Evolutionary conservation across 2,329 filamentous ascomycete genomes (phyloP), one percentile per base, ranked within the genome.

Genomic region (Paecilomyces sp.): DNA sequence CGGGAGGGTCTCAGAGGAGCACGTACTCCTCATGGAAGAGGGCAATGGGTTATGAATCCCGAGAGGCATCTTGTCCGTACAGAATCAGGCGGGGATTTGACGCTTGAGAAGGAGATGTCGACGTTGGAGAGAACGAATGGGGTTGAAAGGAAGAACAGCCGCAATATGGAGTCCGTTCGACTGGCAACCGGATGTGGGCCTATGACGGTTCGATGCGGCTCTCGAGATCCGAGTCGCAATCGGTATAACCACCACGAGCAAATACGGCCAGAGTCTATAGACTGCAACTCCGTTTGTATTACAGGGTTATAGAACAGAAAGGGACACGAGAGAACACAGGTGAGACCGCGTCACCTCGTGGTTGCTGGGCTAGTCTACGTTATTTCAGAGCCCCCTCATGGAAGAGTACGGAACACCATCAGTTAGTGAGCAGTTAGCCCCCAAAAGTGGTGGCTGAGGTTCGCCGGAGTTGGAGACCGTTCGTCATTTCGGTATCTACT

Each of bases 21-120:
- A 76, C 77, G 58, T 74, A 79, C 78, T 80, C 67, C 69, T 70
- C 70, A 81, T 71, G 61, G 79, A 81, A 59, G 79, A 76, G 60
- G 79, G 79, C 60, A 81, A 69, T 51, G 79, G 77, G 65, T 79
- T 79, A 63, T 79, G 70, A 56, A 78, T 78, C 63, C 76, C 75
- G 66, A 78, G 70, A 68, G 74, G 73, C 76, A 78, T 78, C 57
- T 68, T 74, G 61, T 55, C 61, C 52, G 34, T 41, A 50, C 33
- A 5, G n/a, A 22, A 18, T 22, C 47, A 47, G 15, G 56, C 18
- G n/a, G 7, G 7, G 15, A 22, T 53, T 57, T 28, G 30, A 53
- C 30, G 55, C 55, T 50, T 15, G 25, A 34, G 25, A n/a, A 12
- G 55, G 9, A 30, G 51, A 53, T n/a, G 61, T 61, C 60, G 63